These are phyloP conservation scores for Tympanopsis confertula DNA, from an alignment of 2,329 filamentous ascomycete genomes.

Conservation along the genomic window DNA sequence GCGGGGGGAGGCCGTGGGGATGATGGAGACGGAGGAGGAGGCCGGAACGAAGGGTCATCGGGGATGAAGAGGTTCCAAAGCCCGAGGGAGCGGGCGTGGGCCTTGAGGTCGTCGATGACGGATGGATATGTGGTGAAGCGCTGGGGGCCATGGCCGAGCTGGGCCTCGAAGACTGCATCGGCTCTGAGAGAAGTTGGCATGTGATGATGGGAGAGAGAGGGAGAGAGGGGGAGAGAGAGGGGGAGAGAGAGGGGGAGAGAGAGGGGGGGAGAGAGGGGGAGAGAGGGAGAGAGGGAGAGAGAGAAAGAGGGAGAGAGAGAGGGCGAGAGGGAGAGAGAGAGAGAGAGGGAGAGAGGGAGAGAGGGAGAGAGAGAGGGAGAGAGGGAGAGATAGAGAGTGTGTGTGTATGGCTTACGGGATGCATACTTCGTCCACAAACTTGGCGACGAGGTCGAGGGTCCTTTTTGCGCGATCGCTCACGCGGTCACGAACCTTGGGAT, in stretches of 20 bases:
- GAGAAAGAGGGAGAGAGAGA: slow-evolving; percentile 5
- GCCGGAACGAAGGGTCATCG: slow-evolving; percentile 41
- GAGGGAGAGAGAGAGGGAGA: too few relatives aligned
- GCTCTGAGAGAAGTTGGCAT: slow-evolving; percentile 33
- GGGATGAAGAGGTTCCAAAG: slow-evolving; percentile 98
- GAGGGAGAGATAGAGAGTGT: too few relatives aligned
- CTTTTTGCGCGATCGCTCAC: slow-evolving; percentile 78
- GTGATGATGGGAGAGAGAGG: slow-evolving; percentile 11
- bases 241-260: too few relatives aligned
- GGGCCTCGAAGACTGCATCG: slow-evolving; percentile 69
- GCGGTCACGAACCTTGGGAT: too few relatives aligned
- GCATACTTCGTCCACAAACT: slow-evolving; percentile 95
- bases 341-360: background rate
- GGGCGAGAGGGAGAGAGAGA: background rate
- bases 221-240: too few relatives aligned
- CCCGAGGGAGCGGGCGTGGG: slow-evolving; percentile 67
- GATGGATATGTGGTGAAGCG: slow-evolving; percentile 73
- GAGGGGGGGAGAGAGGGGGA: too few relatives aligned
- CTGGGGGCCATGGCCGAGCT: slow-evolving; percentile 63
- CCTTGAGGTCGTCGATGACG: slow-evolving; percentile 82
- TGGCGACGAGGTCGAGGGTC: slow-evolving; percentile 78
- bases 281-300: too few relatives aligned
- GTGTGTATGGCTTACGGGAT: slow-evolving; percentile 58
- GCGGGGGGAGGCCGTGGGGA: slow-evolving; percentile 78
- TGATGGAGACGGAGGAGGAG: background rate